Evolutionary conservation across 805 yeast genomes (phyloP).

Genomic region (Wickerhamomyces canadensis): DNA sequence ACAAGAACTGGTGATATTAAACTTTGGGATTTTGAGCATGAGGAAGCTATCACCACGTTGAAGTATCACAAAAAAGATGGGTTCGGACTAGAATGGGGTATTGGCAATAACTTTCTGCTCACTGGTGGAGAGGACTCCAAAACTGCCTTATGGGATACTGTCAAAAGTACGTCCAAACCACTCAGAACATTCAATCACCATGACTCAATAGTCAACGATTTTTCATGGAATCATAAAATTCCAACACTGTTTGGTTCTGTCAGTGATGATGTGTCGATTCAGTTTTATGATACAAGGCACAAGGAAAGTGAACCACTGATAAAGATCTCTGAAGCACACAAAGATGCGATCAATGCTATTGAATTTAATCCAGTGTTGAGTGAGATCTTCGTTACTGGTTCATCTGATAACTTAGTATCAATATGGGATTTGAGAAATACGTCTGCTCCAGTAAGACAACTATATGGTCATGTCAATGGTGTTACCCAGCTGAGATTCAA

Average conservation of each 20-base stretch:
- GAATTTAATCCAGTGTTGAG: conserved; percentile 53
- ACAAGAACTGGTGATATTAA: conserved; percentile 40
- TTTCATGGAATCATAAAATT: conserved; percentile 47
- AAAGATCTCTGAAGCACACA: conserved; percentile 42
- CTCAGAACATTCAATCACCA: conserved; percentile 41
- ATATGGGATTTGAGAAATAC: conserved; percentile 73
- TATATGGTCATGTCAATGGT: conserved; percentile 60
- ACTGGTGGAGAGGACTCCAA: conserved; percentile 64
- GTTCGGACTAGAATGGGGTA: conserved; percentile 65
- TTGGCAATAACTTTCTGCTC: conserved; percentile 39
- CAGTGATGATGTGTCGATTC: conserved; percentile 59
- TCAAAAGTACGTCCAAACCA: conserved; percentile 35
- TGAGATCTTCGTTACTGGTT: conserved; percentile 67
- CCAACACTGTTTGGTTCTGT: conserved; percentile 58
- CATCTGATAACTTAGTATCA: conserved; percentile 67
- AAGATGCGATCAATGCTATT: conserved; percentile 61
- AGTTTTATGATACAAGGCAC: conserved; percentile 54
- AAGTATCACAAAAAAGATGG: conserved; percentile 64
- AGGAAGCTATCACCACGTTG: conserved; percentile 25
- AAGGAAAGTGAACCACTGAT: conserved; percentile 31
- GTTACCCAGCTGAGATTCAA: conserved; percentile 54
- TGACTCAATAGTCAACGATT: conserved; percentile 57
- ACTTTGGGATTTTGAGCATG: conserved; percentile 30
- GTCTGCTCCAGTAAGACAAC: conserved; percentile 49
- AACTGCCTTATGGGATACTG: conserved; percentile 67